Percentiles rank a stretch among this genome's conserved stretches.
Conservation (phyloP, 345 rosid genomes). For the Luvunga scandens region DNA sequence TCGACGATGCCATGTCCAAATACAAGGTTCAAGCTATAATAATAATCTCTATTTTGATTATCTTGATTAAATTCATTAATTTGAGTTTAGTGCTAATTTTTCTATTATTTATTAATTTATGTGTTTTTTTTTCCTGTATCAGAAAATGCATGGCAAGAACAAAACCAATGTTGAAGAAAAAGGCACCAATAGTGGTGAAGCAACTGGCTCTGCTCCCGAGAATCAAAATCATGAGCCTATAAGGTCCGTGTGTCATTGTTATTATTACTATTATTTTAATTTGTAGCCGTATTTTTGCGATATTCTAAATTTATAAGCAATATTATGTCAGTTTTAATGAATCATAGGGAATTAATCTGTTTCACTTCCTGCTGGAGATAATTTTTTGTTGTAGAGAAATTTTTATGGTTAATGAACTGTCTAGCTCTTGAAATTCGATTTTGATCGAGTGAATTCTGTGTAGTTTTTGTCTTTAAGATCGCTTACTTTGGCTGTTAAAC, state of each 20-base stretch:
- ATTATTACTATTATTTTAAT: too few relatives aligned
- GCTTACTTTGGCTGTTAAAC: neutral
- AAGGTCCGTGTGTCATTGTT: conserved; percentile 16
- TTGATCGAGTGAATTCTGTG: neutral
- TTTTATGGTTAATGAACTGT: neutral
- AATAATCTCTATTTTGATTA: neutral
- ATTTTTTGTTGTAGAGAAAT: neutral
- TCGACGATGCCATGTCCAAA: conserved; percentile 57
- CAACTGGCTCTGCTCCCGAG: conserved; percentile 7
- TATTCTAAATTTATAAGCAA: neutral
- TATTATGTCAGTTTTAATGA: neutral
- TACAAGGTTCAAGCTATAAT: conserved; percentile 37
- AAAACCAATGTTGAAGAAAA: conserved; percentile 7
- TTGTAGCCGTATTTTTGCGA: too few relatives aligned
- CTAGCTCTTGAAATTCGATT: neutral
- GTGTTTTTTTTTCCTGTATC: neutral
- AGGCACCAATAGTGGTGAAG: neutral
- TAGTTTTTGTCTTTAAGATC: neutral
- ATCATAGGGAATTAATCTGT: neutral
- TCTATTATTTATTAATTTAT: too few relatives aligned
- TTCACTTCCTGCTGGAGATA: neutral
- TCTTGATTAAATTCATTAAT: neutral
- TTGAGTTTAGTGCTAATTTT: neutral
- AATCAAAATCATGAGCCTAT: conserved; percentile 10
- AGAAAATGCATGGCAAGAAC: conserved; percentile 44